A percentile compares a stretch with the other conserved stretches of the same genome.
Evolutionary conservation across 108 stramenopile species (phyloP).

Genomic region (Skeletonema menzelii): DNA sequence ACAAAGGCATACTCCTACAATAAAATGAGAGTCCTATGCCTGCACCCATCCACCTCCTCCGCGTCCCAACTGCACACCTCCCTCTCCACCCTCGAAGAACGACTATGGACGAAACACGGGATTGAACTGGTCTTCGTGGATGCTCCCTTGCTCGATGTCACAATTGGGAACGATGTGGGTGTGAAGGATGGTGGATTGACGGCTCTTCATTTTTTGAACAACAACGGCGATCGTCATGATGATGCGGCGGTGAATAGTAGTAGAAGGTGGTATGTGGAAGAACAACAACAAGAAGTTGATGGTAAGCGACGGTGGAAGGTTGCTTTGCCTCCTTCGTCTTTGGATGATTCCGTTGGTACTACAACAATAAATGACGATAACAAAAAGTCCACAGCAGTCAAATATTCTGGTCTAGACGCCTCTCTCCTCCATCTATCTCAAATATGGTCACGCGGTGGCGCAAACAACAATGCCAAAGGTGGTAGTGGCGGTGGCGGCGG

Average conservation of each 20-base stretch:
- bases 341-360: background rate
- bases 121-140: constrained; percentile 87
- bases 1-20: too few relatives aligned
- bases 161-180: background rate
- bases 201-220: constrained; percentile 10
- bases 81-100: constrained; percentile 57
- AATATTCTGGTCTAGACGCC: constrained; percentile 70
- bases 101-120: constrained; percentile 66
- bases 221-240: constrained; percentile 5
- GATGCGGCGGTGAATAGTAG: constrained; percentile 13
- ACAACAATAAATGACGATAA: background rate
- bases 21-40: constrained; percentile 73
- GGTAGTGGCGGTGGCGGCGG: too few relatives aligned
- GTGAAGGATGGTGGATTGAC: constrained; percentile 8
- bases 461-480: background rate
- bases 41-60: constrained; percentile 73
- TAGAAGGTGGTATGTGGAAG: constrained; percentile 33
- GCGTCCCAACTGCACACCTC: constrained; percentile 47
- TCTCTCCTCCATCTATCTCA: constrained; percentile 74
- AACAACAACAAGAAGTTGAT: background rate
- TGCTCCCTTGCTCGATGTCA: constrained; percentile 53
- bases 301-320: background rate
- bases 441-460: constrained; percentile 63
- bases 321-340: background rate
- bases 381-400: constrained; percentile 7